Evolutionary conservation across 371 early-diverging fungal species (phyloP), one percentile per base, ranked within the genome.

Genomic region (Fennellomyces sp.): DNA sequence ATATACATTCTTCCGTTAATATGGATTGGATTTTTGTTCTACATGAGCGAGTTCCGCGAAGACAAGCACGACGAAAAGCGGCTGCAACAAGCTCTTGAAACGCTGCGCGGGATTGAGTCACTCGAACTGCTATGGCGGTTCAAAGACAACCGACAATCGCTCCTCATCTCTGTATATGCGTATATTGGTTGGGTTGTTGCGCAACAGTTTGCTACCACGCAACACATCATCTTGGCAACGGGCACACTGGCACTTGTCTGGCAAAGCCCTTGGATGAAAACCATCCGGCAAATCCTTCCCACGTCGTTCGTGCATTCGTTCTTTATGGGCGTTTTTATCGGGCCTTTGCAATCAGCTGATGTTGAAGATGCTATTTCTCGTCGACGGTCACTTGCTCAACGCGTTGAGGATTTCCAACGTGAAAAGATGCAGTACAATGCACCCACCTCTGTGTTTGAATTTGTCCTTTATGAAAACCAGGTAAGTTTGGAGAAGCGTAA

Each of bases 401-500:
- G 55, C 21, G 60, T 45, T 4, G 56, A 59, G 25, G 55, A 59
- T 27, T 59, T 56, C 38, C 65, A 59, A 30, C 28, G 51, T 5
- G 23, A 59, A 25, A 28, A 36, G 10, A 52, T 64, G 38, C 60
- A 59, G 26, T 27, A 23, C 21, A 27, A 54, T 21, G 26, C 56
- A 15, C 12, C 49, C 12, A 31, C 39, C 2, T 27, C 54, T 17
- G 56, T 53, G 30, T 64, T 64, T 52, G 49, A 41, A 36, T 64
- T 64, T 56, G 55, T 60, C 31, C 6, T 64, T 8, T 59, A 59
- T 52, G 65, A 64, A 51, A 64, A 64, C 28, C 60, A 64, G 56
- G 65, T 59, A 64, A 23, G 8, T 17, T 7, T 3, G 4, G 12
- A 26, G 15, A 21, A 8, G 35, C 13, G 35, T 13, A 33, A 33